phyloP scores from a whole-genome alignment of 2,329 filamentous ascomycete genomes.

The Diaporthe sp. region DNA sequence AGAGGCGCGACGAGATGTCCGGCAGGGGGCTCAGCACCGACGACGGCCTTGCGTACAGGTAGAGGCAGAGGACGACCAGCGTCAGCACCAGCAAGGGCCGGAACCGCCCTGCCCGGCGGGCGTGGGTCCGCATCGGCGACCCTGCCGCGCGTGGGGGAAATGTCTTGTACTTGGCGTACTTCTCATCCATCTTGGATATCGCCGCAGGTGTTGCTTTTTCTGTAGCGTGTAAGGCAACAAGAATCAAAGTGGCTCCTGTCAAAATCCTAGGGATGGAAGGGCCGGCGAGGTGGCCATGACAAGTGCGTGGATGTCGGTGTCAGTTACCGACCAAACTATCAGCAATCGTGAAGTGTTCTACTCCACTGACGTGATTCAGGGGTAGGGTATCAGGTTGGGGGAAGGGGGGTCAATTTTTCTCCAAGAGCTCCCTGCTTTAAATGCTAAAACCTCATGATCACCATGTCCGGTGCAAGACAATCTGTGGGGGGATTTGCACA shows the following conservation, averaged over 20 bases:
- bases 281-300: slow-evolving; percentile 11
- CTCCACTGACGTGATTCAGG: slow-evolving; percentile 10
- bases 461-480: not conserved
- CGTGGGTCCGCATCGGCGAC: slow-evolving; percentile 26
- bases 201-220: not conserved
- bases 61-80: slow-evolving; percentile 32
- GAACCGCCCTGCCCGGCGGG: slow-evolving; percentile 26
- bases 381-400: not conserved
- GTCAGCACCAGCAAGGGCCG: slow-evolving; percentile 29
- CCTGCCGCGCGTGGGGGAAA: slow-evolving; percentile 16
- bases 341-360: slow-evolving; percentile 1
- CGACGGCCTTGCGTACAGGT: slow-evolving; percentile 28
- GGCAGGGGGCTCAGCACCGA: slow-evolving; percentile 31
- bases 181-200: slow-evolving; percentile 30
- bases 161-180: slow-evolving; percentile 23
- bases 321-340: not conserved
- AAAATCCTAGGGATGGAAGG: not conserved
- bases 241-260: not conserved
- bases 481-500: not conserved
- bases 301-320: not conserved
- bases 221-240: not conserved
- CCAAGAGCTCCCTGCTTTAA: not conserved
- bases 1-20: slow-evolving; percentile 32
- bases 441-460: not conserved
- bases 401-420: not conserved